Conservation (phyloP, 495 filamentous ascomycete species). For the Penicillium argentinense region DNA sequence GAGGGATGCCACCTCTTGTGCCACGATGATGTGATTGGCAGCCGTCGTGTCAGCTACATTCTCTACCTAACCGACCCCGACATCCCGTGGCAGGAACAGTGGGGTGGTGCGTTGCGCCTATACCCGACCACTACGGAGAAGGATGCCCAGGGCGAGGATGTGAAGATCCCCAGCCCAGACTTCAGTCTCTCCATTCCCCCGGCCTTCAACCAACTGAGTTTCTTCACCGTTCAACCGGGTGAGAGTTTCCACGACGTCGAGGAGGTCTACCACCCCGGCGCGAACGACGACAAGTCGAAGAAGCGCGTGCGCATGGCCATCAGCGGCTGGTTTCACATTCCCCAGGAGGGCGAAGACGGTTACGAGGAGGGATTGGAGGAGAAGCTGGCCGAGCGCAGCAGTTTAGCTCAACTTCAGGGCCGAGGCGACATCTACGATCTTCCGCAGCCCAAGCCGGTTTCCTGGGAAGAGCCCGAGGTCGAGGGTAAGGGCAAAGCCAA, state of each 20-base stretch:
- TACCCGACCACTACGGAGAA: slow-evolving; percentile 75
- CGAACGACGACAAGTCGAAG: slow-evolving; percentile 61
- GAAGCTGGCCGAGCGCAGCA: slow-evolving; percentile 81
- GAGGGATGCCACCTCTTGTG: slow-evolving; percentile 94
- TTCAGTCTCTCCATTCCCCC: slow-evolving; percentile 78
- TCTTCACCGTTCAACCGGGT: slow-evolving; percentile 97
- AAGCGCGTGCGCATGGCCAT: slow-evolving; percentile 93
- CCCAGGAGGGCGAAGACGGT: slow-evolving; percentile 92
- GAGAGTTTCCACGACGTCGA: slow-evolving; percentile 99
- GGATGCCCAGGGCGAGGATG: slow-evolving; percentile 62
- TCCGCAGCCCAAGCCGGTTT: slow-evolving; percentile 62
- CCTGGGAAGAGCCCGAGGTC: slow-evolving; percentile 33
- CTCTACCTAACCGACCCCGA: slow-evolving; percentile 95
- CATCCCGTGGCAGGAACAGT: slow-evolving; percentile 83
- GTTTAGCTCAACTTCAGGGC: slow-evolving; percentile 85
- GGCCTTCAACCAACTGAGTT: slow-evolving; percentile 94
- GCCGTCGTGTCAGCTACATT: slow-evolving; percentile 90
- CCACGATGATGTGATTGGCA: slow-evolving; percentile 98
- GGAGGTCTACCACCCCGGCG: slow-evolving; percentile 79
- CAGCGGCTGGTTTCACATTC: slow-evolving; percentile 99
- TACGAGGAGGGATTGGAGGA: slow-evolving; percentile 87
- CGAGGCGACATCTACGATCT: slow-evolving; percentile 85
- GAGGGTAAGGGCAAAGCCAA: slow-evolving; percentile 47
- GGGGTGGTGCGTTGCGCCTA: slow-evolving; percentile 89
- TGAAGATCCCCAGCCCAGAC: slow-evolving; percentile 74